phyloP scores from a whole-genome alignment of 2,329 filamentous ascomycete genomes.

The Lizonia empirigonia region DNA sequence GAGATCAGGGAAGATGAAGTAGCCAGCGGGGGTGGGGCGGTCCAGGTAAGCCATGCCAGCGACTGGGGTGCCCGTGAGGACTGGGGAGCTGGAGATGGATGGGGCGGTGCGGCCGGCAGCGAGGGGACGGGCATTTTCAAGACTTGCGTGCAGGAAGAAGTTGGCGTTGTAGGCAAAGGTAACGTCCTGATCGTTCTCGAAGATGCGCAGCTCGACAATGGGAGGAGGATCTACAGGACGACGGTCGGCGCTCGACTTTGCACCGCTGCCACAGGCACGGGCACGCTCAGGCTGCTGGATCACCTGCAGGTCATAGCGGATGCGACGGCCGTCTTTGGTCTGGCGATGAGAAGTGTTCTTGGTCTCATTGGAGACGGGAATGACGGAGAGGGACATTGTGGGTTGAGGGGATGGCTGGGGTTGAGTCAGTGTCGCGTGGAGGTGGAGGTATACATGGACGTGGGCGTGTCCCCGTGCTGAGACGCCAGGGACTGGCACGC shows the following conservation, averaged over 20 bases:
- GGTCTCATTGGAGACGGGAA: constrained; percentile 63
- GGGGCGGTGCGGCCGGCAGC: constrained; percentile 75
- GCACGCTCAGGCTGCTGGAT: constrained; percentile 95
- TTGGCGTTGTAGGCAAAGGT: constrained; percentile 95
- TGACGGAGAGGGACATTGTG: constrained; percentile 48
- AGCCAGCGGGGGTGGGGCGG: constrained; percentile 77
- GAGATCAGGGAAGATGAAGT: constrained; percentile 97
- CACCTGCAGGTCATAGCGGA: constrained; percentile 83
- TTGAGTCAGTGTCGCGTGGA: constrained; percentile 19
- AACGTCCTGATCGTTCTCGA: constrained; percentile 69
- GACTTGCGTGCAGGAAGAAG: constrained; percentile 91
- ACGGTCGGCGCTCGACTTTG: constrained; percentile 81
- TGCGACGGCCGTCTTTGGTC: constrained; percentile 75
- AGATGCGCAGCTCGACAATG: constrained; percentile 88
- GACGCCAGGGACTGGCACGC: constrained; percentile 20
- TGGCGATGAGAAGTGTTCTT: constrained; percentile 59
- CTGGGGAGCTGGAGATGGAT: constrained; percentile 73
- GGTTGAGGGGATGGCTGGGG: constrained; percentile 12
- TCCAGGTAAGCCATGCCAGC: constrained; percentile 96
- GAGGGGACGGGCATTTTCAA: constrained; percentile 83
- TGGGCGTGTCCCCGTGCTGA: constrained; percentile 12
- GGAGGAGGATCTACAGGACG: constrained; percentile 93
- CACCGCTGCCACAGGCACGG: constrained; percentile 91
- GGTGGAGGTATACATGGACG: constrained; percentile 3
- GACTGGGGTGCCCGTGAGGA: constrained; percentile 91